These are phyloP conservation scores for Aspergillus ostianus DNA, from an alignment of 495 filamentous ascomycete genomes.

Conservation along the genomic window DNA sequence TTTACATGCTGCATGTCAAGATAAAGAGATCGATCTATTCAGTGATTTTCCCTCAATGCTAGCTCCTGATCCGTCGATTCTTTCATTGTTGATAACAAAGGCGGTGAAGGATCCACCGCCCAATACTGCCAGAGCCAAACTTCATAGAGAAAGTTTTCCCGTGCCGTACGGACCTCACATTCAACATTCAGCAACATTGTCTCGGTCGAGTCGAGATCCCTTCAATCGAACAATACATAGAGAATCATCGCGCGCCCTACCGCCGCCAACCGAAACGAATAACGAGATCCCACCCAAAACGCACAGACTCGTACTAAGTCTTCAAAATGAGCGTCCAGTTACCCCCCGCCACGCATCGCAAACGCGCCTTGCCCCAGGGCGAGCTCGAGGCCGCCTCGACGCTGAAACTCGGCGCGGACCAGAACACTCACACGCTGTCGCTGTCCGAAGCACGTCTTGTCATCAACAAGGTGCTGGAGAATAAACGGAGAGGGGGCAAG, in stretches of 20 bases:
- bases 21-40: no score
- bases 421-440: slow-evolving; percentile 81
- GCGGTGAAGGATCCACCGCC: neutral
- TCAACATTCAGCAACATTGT: slow-evolving; percentile 10
- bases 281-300: neutral
- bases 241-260: neutral
- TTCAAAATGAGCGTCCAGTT: slow-evolving; percentile 40
- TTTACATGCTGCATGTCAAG: no score
- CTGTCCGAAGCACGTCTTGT: slow-evolving; percentile 88
- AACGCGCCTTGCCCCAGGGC: slow-evolving; percentile 68
- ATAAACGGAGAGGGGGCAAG: slow-evolving; percentile 46
- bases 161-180: slow-evolving; percentile 9
- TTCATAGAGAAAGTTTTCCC: slow-evolving; percentile 14
- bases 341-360: slow-evolving; percentile 61
- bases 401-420: slow-evolving; percentile 88
- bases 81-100: neutral
- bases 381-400: slow-evolving; percentile 84
- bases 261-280: neutral
- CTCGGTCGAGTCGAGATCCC: neutral
- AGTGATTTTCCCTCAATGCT: no score
- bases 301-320: neutral
- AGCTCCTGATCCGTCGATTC: no score
- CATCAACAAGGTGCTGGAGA: slow-evolving; percentile 80
- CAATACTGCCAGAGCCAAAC: neutral
- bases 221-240: neutral